Percentiles rank a stretch among this genome's conserved stretches.
These are phyloP conservation scores for Thuja plicata DNA, from an alignment of 83 land plant species.

Conservation along the genomic window DNA sequence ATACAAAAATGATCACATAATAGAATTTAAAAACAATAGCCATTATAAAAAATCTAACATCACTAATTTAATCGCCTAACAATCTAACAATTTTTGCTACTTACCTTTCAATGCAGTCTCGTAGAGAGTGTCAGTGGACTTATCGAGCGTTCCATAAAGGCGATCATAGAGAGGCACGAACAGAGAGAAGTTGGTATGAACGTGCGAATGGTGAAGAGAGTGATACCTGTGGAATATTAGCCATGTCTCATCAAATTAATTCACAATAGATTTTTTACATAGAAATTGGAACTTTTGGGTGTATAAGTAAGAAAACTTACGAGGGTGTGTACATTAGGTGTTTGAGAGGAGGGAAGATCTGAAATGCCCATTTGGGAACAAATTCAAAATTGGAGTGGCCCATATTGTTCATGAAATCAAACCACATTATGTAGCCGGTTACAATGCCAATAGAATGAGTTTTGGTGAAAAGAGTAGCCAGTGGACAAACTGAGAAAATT, in stretches of 20 bases:
- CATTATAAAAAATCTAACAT: no score
- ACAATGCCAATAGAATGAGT: slow-evolving; percentile 38
- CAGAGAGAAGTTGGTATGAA: slow-evolving; percentile 72
- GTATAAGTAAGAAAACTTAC: slow-evolving; percentile 42
- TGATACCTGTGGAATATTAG: slow-evolving; percentile 49
- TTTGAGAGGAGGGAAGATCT: slow-evolving; percentile 74
- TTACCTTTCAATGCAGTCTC: slow-evolving; percentile 28
- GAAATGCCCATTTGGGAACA: slow-evolving; percentile 55
- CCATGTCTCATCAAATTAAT: no score
- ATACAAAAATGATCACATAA: no score
- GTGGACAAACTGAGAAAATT: slow-evolving; percentile 47
- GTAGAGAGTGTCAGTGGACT: slow-evolving; percentile 47
- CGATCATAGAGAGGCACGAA: slow-evolving; percentile 89
- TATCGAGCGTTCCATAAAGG: slow-evolving; percentile 69
- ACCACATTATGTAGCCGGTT: slow-evolving; percentile 32
- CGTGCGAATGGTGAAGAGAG: slow-evolving; percentile 76
- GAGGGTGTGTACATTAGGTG: slow-evolving; percentile 89
- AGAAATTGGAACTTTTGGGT: not conserved
- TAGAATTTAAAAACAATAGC: no score
- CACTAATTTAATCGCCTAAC: no score
- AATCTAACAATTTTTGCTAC: no score
- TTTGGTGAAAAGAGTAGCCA: slow-evolving; percentile 26
- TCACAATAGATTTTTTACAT: not conserved
- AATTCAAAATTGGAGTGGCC: slow-evolving; percentile 87
- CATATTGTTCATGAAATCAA: slow-evolving; percentile 70